These are phyloP conservation scores for Phytophthora capsici DNA, from an alignment of 352 stramenopile species.

Conservation along the genomic window DNA sequence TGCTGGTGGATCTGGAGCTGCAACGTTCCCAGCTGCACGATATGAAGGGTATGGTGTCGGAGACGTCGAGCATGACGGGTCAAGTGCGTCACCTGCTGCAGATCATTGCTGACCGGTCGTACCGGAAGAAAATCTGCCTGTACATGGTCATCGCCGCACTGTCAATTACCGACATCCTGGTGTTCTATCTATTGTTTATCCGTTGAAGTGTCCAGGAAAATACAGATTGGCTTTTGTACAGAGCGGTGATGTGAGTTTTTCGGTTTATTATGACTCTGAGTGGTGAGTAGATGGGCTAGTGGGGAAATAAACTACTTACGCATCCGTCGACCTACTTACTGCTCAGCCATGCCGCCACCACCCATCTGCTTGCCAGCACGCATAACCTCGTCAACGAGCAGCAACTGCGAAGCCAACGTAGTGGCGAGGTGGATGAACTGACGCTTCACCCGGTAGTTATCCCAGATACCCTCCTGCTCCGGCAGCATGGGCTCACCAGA, in stretches of 20 bases:
- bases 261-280: slow-evolving; percentile 39
- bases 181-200: slow-evolving; percentile 90
- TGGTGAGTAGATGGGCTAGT: slow-evolving; percentile 30
- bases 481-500: slow-evolving; percentile 98
- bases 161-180: slow-evolving; percentile 66
- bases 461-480: slow-evolving; percentile 96
- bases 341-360: slow-evolving; percentile 61
- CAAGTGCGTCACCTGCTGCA: slow-evolving; percentile 71
- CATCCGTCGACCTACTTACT: slow-evolving; percentile 55
- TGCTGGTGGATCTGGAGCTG: slow-evolving; percentile 80
- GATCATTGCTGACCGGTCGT: slow-evolving; percentile 74
- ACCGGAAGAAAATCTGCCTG: slow-evolving; percentile 75
- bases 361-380: slow-evolving; percentile 98
- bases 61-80: slow-evolving; percentile 72
- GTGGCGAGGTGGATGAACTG: slow-evolving; percentile 99
- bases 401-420: slow-evolving; percentile 97
- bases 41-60: slow-evolving; percentile 81
- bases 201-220: slow-evolving; percentile 30
- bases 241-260: slow-evolving; percentile 18
- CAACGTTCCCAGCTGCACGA: slow-evolving; percentile 82
- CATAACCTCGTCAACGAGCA: slow-evolving; percentile 99
- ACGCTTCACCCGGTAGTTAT: slow-evolving; percentile 99
- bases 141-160: slow-evolving; percentile 75
- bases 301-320: slow-evolving; percentile 49
- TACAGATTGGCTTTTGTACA: slow-evolving; percentile 1